Conservation (phyloP, 2,329 filamentous ascomycete genomes). For the Penicillium fuscoglaucum region DNA sequence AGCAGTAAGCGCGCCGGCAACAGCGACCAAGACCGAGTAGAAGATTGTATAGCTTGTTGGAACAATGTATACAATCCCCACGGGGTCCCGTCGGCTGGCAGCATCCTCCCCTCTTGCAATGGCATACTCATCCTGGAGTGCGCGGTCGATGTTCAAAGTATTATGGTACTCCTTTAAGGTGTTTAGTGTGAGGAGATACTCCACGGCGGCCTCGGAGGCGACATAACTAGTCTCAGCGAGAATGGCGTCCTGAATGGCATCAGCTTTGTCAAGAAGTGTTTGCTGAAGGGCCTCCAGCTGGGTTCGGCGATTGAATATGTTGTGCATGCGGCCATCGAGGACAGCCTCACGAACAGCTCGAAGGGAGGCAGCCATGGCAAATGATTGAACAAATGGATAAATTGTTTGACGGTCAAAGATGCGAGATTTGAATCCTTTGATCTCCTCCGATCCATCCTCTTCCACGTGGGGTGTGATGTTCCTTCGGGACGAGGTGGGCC, state of each 20-base stretch:
- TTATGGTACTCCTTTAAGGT: constrained; percentile 31
- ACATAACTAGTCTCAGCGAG: constrained; percentile 31
- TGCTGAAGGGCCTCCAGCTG: constrained; percentile 43
- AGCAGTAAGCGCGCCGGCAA: constrained; percentile 51
- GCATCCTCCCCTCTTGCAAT: constrained; percentile 26
- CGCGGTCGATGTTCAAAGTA: constrained; percentile 19
- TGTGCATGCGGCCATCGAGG: constrained; percentile 42
- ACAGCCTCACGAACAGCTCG: neutral
- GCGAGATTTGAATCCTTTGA: neutral
- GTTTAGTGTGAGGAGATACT: constrained; percentile 29
- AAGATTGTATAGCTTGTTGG: constrained; percentile 52
- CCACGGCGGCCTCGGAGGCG: constrained; percentile 35
- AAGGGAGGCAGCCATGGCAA: neutral
- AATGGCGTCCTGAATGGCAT: constrained; percentile 35
- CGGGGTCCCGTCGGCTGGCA: constrained; percentile 10
- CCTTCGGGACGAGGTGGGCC: neutral
- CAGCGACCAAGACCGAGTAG: constrained; percentile 47
- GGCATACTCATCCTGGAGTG: constrained; percentile 27
- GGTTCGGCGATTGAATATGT: constrained; percentile 41
- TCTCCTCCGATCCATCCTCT: neutral
- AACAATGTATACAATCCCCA: constrained; percentile 48
- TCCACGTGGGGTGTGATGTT: neutral
- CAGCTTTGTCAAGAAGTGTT: constrained; percentile 30
- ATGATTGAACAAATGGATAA: neutral
- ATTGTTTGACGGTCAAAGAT: neutral